phyloP scores from a whole-genome alignment of 2,329 filamentous ascomycete genomes.

The Ophiostoma pallidulum region DNA sequence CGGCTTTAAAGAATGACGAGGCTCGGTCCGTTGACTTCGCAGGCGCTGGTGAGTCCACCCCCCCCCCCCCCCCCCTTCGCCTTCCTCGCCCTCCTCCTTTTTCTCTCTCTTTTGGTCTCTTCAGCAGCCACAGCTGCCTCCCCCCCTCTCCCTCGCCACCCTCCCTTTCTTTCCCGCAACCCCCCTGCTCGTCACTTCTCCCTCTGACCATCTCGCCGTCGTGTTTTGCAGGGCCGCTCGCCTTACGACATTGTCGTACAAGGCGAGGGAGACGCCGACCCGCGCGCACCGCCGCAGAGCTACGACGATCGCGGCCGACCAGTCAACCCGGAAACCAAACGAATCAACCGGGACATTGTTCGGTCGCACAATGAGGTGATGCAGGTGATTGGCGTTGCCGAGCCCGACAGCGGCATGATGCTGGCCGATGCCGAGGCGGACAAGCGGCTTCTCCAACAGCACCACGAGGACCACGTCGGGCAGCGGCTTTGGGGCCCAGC shows the following conservation, averaged over 20 bases:
- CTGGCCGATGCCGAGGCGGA: conserved; percentile 31
- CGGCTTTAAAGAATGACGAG: conserved; percentile 35
- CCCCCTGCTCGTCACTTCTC: too few relatives aligned
- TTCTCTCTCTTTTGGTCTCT: not conserved
- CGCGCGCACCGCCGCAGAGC: conserved; percentile 34
- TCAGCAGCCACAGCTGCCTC: too few relatives aligned
- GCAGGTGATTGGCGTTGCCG: conserved; percentile 52
- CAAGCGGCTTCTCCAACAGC: conserved; percentile 33
- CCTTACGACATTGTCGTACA: conserved; percentile 49
- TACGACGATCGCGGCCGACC: conserved; percentile 49
- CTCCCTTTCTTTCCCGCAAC: not conserved
- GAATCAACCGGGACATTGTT: conserved; percentile 47
- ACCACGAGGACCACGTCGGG: conserved; percentile 40
- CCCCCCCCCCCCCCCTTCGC: not conserved
- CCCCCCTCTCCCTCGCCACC: too few relatives aligned
- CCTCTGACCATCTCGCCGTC: too few relatives aligned
- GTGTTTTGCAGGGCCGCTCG: conserved; percentile 45
- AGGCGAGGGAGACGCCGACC: conserved; percentile 36
- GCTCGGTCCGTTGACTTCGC: conserved; percentile 46
- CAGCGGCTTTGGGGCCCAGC: conserved; percentile 27
- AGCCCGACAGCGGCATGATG: conserved; percentile 38
- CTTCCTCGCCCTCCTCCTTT: not conserved
- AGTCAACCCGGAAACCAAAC: conserved; percentile 44
- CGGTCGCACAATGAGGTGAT: conserved; percentile 55
- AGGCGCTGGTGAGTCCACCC: conserved; percentile 43